Evolutionary conservation across 1,284 basidiomycete species (phyloP), one percentile per base, ranked within the genome.

Genomic region (Microbotryomycetes sp.): DNA sequence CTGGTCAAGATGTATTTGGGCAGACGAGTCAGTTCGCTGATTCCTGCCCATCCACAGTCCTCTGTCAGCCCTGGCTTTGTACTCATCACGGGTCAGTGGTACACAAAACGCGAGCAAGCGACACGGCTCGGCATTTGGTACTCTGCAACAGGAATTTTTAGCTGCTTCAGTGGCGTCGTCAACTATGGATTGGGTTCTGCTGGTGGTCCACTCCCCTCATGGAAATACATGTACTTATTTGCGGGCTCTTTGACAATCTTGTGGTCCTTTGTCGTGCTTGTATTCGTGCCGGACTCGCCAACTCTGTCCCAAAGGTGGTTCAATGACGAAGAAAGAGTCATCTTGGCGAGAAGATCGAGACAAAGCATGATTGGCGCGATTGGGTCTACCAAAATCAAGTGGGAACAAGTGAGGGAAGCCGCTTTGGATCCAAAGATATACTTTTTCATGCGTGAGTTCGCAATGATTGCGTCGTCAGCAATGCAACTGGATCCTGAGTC

Each of bases 51-150:
- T n/a, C 1, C 14, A 14, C 61, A 76, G 70, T 74, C 74, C 1
- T 74, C 76, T 16, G 79, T 81, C 30, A 76, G 75, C 0, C 81
- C 80, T 0, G 79, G 79, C 1, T 82, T 81, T 65, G 75, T 82
- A 3, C 71, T 76, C 46, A 71, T 82, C 55, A 80, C 79, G 9
- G 71, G 74, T 0, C 68, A 77, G 29, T 82, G 79, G 79, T 82
- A 81, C 72, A 79, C 77, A 61, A 76, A 76, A 6, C 67, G 72
- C 49, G 77, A 78, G 55, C 76, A 56, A 48, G 25, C 28, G 68
- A 50, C 45, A 9, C 36, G 56, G 9, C 48, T 58, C 15, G 73
- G 77, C 0, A 74, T 79, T 47, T 80, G 80, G 79, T 81, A 80
- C 69, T 77, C 76, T 6, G 78, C 79, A 12, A 80, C 78, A 0